Evolutionary conservation across 1,139 yeast species (phyloP).

Genomic region (Geotrichum europaeum): DNA sequence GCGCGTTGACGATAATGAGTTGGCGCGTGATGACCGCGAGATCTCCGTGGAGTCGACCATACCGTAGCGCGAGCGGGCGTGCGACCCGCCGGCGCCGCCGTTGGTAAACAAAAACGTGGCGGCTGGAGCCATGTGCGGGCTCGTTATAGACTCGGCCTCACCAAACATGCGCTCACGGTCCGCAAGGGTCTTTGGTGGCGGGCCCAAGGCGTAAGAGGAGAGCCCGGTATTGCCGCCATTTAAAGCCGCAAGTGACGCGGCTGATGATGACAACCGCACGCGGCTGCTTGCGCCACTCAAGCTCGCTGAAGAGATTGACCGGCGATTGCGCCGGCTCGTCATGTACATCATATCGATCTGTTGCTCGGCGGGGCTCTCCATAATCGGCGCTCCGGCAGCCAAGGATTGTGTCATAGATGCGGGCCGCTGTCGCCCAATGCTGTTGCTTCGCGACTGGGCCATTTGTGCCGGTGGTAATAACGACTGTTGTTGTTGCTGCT

Average conservation of each 20-base stretch:
- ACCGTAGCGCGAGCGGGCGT: not conserved
- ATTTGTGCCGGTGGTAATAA: not conserved
- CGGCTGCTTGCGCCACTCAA: not conserved
- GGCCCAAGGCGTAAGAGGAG: not conserved
- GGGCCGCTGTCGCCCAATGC: not conserved
- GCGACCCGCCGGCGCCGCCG: not conserved
- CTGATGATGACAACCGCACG: not conserved
- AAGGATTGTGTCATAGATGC: not conserved
- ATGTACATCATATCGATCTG: constrained; percentile 11
- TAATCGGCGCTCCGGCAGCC: not conserved
- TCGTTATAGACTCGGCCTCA: not conserved
- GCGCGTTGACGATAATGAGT: not conserved
- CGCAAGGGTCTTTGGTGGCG: not conserved
- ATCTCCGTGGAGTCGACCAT: not conserved
- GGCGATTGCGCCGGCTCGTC: constrained; percentile 5
- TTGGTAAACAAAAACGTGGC: not conserved
- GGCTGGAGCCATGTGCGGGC: not conserved
- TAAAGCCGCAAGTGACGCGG: not conserved
- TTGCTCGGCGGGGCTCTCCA: constrained; percentile 1
- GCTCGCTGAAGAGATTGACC: not conserved
- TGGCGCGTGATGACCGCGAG: not conserved
- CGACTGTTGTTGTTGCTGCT: not conserved
- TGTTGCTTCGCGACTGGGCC: not conserved
- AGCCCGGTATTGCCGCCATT: not conserved
- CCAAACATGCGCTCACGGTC: not conserved